Evolutionary conservation across 208 protist genomes (phyloP).

Genomic region (Trypanosoma cruzi): DNA sequence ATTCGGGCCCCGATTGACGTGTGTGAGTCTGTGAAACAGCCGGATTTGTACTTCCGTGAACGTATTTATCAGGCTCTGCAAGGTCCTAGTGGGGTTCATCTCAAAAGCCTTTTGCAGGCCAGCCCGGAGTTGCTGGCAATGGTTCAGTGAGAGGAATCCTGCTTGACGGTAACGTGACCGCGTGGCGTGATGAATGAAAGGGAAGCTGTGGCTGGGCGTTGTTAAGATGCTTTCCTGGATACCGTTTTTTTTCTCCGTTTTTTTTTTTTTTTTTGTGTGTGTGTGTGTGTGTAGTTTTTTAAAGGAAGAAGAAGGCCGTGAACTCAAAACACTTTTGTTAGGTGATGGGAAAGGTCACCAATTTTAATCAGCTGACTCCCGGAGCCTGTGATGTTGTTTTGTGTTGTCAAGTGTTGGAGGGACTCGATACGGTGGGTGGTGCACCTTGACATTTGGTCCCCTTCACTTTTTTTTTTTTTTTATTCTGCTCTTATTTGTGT

Average conservation of each 20-base stretch:
- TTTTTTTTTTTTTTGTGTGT: constrained; percentile 3
- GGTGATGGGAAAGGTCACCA: background rate
- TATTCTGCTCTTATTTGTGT: constrained; percentile 12
- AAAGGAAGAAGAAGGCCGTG: background rate
- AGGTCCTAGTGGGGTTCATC: constrained; percentile 35
- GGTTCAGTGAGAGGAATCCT: constrained; percentile 41
- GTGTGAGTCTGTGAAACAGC: constrained; percentile 62
- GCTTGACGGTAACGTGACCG: background rate
- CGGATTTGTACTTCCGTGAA: constrained; percentile 61
- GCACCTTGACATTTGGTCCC: background rate
- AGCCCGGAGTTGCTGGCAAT: constrained; percentile 49
- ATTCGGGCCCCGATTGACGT: constrained; percentile 64
- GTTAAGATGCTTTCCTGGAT: constrained; percentile 5
- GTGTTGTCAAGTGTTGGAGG: background rate
- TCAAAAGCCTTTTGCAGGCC: constrained; percentile 40
- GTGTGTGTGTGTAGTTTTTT: constrained; percentile 12
- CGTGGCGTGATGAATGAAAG: constrained; percentile 29
- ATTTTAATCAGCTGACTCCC: background rate
- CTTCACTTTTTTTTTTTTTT: constrained; percentile 20
- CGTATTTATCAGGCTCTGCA: constrained; percentile 55
- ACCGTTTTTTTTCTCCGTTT: background rate
- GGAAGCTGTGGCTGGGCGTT: background rate
- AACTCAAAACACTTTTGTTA: background rate
- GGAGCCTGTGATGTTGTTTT: background rate
- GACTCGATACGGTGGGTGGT: background rate